Evolutionary conservation across 1,284 basidiomycete species (phyloP), one percentile per base, ranked within the genome.

Genomic region (Boletus mariae): DNA sequence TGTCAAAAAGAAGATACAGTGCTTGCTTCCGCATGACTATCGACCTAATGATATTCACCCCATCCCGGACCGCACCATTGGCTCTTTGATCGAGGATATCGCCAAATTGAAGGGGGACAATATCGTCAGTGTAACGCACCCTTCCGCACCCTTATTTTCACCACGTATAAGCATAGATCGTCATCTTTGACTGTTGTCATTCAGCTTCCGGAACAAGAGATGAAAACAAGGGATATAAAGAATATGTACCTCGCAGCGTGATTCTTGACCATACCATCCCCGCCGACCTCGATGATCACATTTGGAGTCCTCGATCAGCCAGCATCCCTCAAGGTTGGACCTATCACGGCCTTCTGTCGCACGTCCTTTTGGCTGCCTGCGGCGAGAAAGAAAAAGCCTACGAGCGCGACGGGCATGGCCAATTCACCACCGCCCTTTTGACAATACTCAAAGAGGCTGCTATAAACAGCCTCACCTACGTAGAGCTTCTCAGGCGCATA

Each of bases 131-230:
- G 9, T 3, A 8, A 17, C 12, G 10, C 3, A 4, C 13, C 5
- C 13, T 43, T 28, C 8, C 15, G 15, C 9, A n/a, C 9, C 15
- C 26, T 7, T 26, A 38, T 31, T 8, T 32, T 32, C 5, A 20
- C 9, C 7, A 4, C 8, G 25, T 1, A 7, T 6, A n/a, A 5
- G 3, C 1, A 23, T 46, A 62, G 62, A 80, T 78, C 4, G 67
- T 86, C 52, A 75, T 85, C 44, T 69, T 85, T 41, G 84, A 86
- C 61, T 77, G 79, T 52, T 84, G 80, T 61, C 83, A 84, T 66
- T 75, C 76, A 3, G 65, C 65, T 1, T 68, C 68, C n/a, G 66
- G 66, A 1, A 75, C 79, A 15, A 60, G 71, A 25, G 64, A 68
- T 38, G 62, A 70, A 20, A 61, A 64, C 5, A 63, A 72, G 20